A percentile compares a stretch with the other conserved stretches of the same genome.
Conservation (phyloP, 1,284 basidiomycete genomes). For the Cutaneotrichosporon cyanovorans region DNA sequence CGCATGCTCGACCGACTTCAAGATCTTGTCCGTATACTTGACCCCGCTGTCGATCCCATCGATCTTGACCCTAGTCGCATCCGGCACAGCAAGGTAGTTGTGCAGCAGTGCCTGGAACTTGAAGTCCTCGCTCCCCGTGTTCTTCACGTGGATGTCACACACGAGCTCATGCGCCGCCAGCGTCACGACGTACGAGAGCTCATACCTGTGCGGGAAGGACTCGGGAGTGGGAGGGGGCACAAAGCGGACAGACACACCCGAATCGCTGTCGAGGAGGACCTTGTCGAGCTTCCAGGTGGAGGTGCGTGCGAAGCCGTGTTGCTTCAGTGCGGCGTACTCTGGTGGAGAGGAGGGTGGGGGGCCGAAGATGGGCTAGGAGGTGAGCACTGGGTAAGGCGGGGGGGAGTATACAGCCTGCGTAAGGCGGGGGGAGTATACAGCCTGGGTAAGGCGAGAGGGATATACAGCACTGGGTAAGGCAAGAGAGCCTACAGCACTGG, state of each 20-base stretch:
- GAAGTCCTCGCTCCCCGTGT: conserved; percentile 50
- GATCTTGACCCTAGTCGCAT: conserved; percentile 44
- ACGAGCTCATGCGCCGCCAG: conserved; percentile 64
- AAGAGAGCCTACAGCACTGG: too few relatives aligned
- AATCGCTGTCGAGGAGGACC: conserved; percentile 60
- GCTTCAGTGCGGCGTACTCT: conserved; percentile 59
- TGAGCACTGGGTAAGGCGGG: too few relatives aligned
- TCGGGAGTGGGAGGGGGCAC: conserved; percentile 56
- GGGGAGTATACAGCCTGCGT: too few relatives aligned
- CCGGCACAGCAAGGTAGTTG: conserved; percentile 68
- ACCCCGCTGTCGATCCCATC: conserved; percentile 49
- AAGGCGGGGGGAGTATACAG: too few relatives aligned
- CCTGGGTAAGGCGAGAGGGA: too few relatives aligned
- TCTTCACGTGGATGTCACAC: conserved; percentile 70
- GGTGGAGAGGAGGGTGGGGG: conserved; percentile 51
- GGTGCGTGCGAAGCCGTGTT: conserved; percentile 79
- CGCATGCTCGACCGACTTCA: too few relatives aligned
- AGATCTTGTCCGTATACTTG: conserved; percentile 64
- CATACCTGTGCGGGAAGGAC: conserved; percentile 58
- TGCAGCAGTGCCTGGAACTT: conserved; percentile 83
- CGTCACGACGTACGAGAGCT: conserved; percentile 69
- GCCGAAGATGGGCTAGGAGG: conserved; percentile 63
- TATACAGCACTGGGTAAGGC: too few relatives aligned
- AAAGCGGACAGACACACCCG: conserved; percentile 63
- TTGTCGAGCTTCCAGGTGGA: conserved; percentile 61